Evolutionary conservation across 108 stramenopile genomes (phyloP).

Genomic region (Cyclotella sp.): DNA sequence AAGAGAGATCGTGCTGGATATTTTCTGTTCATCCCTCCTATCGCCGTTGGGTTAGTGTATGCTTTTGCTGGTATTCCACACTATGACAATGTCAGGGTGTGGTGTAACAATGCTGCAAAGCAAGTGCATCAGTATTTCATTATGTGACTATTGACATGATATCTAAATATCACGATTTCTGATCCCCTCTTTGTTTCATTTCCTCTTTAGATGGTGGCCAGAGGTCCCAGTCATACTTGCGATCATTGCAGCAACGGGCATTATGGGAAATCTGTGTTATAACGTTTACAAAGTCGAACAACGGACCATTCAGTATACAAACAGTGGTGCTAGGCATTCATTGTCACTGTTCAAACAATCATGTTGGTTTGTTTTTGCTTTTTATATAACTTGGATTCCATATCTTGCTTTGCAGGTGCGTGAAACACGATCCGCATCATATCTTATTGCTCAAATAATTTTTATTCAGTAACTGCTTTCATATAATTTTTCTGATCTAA

Average conservation of each 20-base stretch:
- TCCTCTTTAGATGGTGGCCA: neutral
- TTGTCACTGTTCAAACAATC: neutral
- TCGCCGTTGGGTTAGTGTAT: neutral
- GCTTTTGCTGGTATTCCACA: neutral
- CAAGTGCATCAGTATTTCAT: neutral
- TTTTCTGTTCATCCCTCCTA: too few relatives aligned
- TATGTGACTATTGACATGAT: neutral
- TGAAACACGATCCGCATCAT: neutral
- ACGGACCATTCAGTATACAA: neutral
- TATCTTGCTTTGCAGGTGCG: neutral
- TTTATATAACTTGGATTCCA: neutral
- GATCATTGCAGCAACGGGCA: neutral
- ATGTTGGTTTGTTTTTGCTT: neutral
- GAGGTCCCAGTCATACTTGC: neutral
- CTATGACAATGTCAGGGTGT: neutral
- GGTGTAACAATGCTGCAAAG: conserved; percentile 1
- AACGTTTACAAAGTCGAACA: neutral
- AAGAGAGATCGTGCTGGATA: too few relatives aligned
- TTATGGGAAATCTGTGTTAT: neutral
- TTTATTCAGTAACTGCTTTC: neutral
- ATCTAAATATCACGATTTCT: neutral
- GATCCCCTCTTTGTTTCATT: neutral
- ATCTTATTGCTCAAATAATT: neutral
- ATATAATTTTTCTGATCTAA: neutral
- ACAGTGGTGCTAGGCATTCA: neutral